phyloP scores from a whole-genome alignment of 2,329 filamentous ascomycete species.

The Paraphaeosphaeria sporulosa region DNA sequence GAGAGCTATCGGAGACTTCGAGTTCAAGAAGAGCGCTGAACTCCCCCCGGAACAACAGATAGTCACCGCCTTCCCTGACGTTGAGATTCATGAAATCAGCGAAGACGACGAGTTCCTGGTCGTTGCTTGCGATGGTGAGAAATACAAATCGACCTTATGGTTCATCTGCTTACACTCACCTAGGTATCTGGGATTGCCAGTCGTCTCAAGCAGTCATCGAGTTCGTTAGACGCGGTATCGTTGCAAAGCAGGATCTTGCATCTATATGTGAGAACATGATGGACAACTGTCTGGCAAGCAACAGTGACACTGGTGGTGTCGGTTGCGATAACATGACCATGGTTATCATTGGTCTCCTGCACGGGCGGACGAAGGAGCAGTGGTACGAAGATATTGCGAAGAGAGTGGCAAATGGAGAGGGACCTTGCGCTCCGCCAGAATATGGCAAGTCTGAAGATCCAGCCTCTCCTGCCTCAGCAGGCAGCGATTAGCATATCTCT shows the following conservation, averaged over 20 bases:
- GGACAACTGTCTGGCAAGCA: constrained; percentile 98
- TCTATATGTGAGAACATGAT: constrained; percentile 99
- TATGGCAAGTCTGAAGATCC: constrained; percentile 81
- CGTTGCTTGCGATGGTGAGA: constrained; percentile 54
- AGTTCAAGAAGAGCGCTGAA: constrained; percentile 99
- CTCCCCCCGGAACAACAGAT: constrained; percentile 98
- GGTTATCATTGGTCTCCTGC: constrained; percentile 85
- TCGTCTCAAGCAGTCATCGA: constrained; percentile 97
- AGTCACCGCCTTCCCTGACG: constrained; percentile 94
- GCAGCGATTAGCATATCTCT: constrained; percentile 45
- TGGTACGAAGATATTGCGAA: constrained; percentile 97
- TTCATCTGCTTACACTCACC: constrained; percentile 19
- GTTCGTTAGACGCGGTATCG: constrained; percentile 95
- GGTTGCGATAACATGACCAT: constrained; percentile 99
- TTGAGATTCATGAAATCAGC: constrained; percentile 86
- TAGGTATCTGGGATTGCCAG: constrained; percentile 99
- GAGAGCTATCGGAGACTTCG: constrained; percentile 97
- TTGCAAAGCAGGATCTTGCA: constrained; percentile 91
- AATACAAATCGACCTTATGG: neutral
- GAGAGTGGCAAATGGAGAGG: constrained; percentile 94
- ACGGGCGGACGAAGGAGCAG: constrained; percentile 92
- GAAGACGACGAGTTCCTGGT: constrained; percentile 88
- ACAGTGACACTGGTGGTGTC: constrained; percentile 96
- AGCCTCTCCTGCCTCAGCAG: constrained; percentile 44
- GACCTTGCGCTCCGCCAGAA: constrained; percentile 97